Evolutionary conservation across 768 basidiomycete species (phyloP).

Genomic region (Hydnomerulius pinastri): DNA sequence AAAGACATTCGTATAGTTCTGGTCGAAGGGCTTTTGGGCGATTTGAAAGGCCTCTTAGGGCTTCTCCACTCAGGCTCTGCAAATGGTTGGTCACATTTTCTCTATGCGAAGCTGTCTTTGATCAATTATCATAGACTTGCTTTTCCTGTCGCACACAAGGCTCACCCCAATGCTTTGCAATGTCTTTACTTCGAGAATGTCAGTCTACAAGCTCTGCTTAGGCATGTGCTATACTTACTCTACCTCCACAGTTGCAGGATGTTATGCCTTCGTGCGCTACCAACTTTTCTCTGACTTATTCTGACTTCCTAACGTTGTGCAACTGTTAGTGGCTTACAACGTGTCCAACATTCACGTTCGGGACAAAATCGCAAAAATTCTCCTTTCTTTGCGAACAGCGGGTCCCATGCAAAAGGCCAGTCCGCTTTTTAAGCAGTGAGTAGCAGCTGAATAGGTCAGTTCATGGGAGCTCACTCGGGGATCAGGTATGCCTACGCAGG

Average conservation of each 20-base stretch:
- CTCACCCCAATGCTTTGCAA: slow-evolving; percentile 19
- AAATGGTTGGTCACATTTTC: slow-evolving; percentile 25
- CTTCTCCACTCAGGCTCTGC: slow-evolving; percentile 27
- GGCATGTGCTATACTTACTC: not conserved
- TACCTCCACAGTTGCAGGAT: slow-evolving; percentile 39
- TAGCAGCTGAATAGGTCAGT: too few species aligned
- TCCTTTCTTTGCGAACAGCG: not conserved
- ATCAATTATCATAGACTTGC: not conserved
- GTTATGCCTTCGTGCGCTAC: slow-evolving; percentile 44
- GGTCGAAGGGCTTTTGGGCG: slow-evolving; percentile 10
- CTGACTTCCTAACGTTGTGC: not conserved
- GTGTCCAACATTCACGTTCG: too few species aligned
- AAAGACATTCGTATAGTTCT: slow-evolving; percentile 7
- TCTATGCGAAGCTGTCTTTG: not conserved
- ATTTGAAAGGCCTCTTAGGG: slow-evolving; percentile 24
- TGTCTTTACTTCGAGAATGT: slow-evolving; percentile 48
- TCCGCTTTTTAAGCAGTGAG: not conserved
- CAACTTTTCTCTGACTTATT: not conserved
- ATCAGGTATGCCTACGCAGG: not conserved
- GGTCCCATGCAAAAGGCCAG: not conserved
- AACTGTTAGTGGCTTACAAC: too few species aligned
- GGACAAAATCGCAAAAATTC: not conserved
- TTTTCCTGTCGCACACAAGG: not conserved
- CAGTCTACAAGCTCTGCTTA: slow-evolving; percentile 18
- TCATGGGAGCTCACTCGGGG: not conserved